These are phyloP conservation scores for Articulospora tetracladia DNA, from an alignment of 495 filamentous ascomycete genomes.

Conservation along the genomic window DNA sequence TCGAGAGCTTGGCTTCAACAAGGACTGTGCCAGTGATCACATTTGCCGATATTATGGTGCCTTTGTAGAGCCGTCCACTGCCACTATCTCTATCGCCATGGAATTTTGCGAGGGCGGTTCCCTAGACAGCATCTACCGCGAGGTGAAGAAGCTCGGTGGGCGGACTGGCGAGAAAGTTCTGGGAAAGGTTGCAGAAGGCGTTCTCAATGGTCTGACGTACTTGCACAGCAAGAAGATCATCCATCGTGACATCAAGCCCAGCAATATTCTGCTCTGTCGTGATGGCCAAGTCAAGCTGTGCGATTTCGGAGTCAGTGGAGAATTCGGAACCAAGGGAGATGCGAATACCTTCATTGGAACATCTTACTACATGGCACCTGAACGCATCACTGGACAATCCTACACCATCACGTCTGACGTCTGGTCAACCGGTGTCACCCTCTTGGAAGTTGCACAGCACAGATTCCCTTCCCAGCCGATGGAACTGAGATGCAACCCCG, in stretches of 20 bases:
- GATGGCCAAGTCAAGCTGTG: slow-evolving; percentile 95
- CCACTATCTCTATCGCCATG: slow-evolving; percentile 98
- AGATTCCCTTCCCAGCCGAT: slow-evolving; percentile 95
- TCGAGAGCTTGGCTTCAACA: slow-evolving; percentile 94
- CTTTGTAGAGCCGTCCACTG: slow-evolving; percentile 86
- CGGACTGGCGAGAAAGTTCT: slow-evolving; percentile 96
- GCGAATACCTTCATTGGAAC: slow-evolving; percentile 99
- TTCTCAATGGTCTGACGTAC: slow-evolving; percentile 91
- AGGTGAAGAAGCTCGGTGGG: slow-evolving; percentile 91
- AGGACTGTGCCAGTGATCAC: slow-evolving; percentile 87
- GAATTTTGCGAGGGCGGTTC: slow-evolving; percentile 98
- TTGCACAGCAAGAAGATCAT: slow-evolving; percentile 97
- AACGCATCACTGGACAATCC: slow-evolving; percentile 92
- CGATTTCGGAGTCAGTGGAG: slow-evolving; percentile 95
- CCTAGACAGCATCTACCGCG: slow-evolving; percentile 92
- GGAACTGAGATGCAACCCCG: slow-evolving; percentile 84
- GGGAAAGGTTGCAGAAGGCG: slow-evolving; percentile 96
- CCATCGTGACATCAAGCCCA: slow-evolving; percentile 98
- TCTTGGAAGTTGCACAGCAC: slow-evolving; percentile 96
- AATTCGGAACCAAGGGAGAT: slow-evolving; percentile 97
- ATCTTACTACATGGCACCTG: slow-evolving; percentile 98
- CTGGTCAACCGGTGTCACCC: slow-evolving; percentile 93
- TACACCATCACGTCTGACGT: slow-evolving; percentile 99
- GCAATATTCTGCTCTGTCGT: slow-evolving; percentile 91
- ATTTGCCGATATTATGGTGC: slow-evolving; percentile 98